Base-by-base conservation (phyloP, 495 filamentous ascomycete genomes). In the Bombardia bombarda region DNA sequence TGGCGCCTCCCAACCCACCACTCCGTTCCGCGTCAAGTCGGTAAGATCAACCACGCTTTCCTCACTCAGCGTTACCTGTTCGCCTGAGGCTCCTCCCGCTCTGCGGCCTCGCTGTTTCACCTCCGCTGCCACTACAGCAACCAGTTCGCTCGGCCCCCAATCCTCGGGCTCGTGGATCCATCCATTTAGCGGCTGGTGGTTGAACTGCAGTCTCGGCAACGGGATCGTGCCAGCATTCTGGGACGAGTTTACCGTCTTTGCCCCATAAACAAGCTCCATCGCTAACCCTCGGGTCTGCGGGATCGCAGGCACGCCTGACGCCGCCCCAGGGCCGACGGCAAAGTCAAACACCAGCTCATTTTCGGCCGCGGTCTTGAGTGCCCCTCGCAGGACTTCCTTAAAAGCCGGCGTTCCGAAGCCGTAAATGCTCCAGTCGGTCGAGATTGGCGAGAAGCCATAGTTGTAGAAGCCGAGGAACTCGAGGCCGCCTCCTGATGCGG, bases 261-360 rank as follows among this genome's bases (percentile, higher is more conserved):
- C 24, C 3, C 48, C 48, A 14, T 42, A 38, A 22, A 62, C 58
- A 10, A 50, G 59, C 57, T 52, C 70, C 45, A 50, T 69, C 56
- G 64, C 67, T 60, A 31, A 58, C 52, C 20, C 70, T 37, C 5
- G 63, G 55, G 33, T 61, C 51, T 46, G 60, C 42, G 42, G 53
- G 40, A 12, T 38, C 14, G 42, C 32, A 6, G 74, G 74, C n/a
- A 74, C 68, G 32, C 74, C 72, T 31, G 65, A 57, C 6, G 66
- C 73, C 44, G 68, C 64, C 48, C 68, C 69, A 0, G 74, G 62
- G 4, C 74, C 73, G 8, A 75, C 20, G 0, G 70, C 49, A 55
- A 74, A 73, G 43, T 75, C 72, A 49, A 75, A 61, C 7, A 61
- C 32, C 12, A 76, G 35, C 0, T 57, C 66, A 31, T 61, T 45